These are phyloP conservation scores for Fusarium haematococcum DNA, from an alignment of 2,329 filamentous ascomycete genomes.

Conservation along the genomic window DNA sequence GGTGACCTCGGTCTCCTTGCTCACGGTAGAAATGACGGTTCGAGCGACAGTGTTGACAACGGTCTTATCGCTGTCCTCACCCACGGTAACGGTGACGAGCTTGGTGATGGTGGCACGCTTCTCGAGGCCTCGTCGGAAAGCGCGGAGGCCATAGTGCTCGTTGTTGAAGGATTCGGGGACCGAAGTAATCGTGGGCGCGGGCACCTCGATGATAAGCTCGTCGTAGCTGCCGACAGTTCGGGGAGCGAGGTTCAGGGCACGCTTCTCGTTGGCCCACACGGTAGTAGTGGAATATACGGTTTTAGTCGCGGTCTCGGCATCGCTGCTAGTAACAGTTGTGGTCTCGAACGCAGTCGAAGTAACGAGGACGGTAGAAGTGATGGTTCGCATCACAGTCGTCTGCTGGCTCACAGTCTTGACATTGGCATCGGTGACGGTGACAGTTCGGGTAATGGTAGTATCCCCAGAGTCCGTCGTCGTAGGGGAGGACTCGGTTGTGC, in stretches of 20 bases:
- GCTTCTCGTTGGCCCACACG: conserved; percentile 49
- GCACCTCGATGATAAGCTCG: conserved; percentile 16
- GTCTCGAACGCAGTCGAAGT: conserved; percentile 52
- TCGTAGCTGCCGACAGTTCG: conserved; percentile 39
- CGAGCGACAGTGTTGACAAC: conserved; percentile 47
- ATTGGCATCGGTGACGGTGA: conserved; percentile 46
- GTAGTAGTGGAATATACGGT: conserved; percentile 52
- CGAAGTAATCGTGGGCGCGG: conserved; percentile 36
- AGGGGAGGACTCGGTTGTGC: conserved; percentile 1
- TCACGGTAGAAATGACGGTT: conserved; percentile 49
- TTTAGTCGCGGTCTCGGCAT: conserved; percentile 51
- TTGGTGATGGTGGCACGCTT: conserved; percentile 52
- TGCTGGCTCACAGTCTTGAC: conserved; percentile 45
- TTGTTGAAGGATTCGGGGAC: conserved; percentile 25
- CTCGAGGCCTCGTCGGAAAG: conserved; percentile 40
- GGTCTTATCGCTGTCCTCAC: conserved; percentile 37
- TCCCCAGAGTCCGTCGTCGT: conserved; percentile 33
- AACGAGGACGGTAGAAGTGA: conserved; percentile 49
- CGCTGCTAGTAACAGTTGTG: conserved; percentile 51
- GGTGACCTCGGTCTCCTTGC: conserved; percentile 44
- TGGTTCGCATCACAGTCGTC: conserved; percentile 46
- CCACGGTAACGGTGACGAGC: conserved; percentile 48
- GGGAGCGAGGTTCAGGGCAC: conserved; percentile 45
- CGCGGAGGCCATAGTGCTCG: conserved; percentile 30
- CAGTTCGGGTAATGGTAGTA: conserved; percentile 46